Evolutionary conservation across 2,329 filamentous ascomycete genomes (phyloP).

Genomic region (Colletotrichum gigasporum): DNA sequence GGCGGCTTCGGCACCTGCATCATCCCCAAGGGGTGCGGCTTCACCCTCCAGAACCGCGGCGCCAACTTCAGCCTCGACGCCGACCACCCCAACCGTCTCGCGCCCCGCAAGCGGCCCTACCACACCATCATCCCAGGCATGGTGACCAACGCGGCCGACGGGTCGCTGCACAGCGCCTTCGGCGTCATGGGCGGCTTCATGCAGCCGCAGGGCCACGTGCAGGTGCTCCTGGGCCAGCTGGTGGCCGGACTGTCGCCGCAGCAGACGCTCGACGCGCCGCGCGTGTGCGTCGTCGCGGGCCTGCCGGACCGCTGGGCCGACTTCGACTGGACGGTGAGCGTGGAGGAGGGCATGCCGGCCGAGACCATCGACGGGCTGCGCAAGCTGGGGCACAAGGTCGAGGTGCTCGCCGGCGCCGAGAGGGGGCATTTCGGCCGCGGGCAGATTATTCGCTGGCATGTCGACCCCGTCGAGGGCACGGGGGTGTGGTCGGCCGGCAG

Average conservation of each 20-base stretch:
- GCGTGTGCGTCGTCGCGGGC: conserved; percentile 86
- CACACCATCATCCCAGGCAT: conserved; percentile 97
- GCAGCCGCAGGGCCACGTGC: conserved; percentile 96
- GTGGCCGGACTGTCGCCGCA: conserved; percentile 85
- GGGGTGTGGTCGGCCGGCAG: conserved; percentile 89
- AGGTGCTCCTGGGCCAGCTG: conserved; percentile 90
- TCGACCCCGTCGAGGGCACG: conserved; percentile 73
- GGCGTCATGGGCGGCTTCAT: conserved; percentile 99
- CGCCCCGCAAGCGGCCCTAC: conserved; percentile 87
- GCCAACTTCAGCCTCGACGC: conserved; percentile 81
- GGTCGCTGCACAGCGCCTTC: conserved; percentile 83
- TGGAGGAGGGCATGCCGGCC: conserved; percentile 83
- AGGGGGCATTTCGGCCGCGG: conserved; percentile 84
- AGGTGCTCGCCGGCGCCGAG: conserved; percentile 71
- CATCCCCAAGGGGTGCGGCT: conserved; percentile 86
- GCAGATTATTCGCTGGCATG: conserved; percentile 82
- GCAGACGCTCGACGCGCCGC: conserved; percentile 86
- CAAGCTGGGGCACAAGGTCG: conserved; percentile 77
- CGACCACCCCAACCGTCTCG: conserved; percentile 82
- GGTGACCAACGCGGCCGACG: conserved; percentile 80
- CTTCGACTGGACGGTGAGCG: conserved; percentile 72
- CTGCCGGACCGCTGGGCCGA: conserved; percentile 70
- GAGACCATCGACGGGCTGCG: conserved; percentile 74
- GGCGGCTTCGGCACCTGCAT: conserved; percentile 88
- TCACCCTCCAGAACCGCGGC: conserved; percentile 93